Evolutionary conservation across 225 moss, liverwort and hornwort species (phyloP), one percentile per base, ranked within the genome.

Genomic region (Climacium dendroides): DNA sequence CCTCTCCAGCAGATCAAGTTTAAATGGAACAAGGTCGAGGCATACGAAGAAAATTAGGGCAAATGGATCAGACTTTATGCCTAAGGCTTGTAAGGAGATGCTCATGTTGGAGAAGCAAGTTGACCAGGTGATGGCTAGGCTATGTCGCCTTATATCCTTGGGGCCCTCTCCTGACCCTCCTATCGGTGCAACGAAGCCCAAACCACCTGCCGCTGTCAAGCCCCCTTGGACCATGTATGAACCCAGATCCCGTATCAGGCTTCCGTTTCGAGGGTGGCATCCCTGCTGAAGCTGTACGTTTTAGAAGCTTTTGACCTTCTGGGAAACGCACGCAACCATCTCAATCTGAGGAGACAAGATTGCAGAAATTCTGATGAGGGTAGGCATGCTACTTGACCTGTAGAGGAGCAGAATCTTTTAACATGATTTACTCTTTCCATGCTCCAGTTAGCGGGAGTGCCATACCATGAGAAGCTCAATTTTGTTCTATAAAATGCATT

Each of bases 61-160:
- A 79, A 74, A 71, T 77, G 55, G 63, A 58, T 30, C 71, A 62
- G 35, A 39, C 63, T 67, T 30, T 24, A 81, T 88, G 86, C 82
- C 88, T 7, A 69, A 77, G 34, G 52, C 89, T 82, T 81, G 89
- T 82, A 86, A 82, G 83, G 89, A 91, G 66, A 85, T 91, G 61
- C 73, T 89, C 48, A 70, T 89, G 78, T 37, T 91, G 82, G 91
- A 89, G 77, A 89, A 89, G 87, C 87, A 91, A 73, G 79, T 91
- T 63, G 89, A 89, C 79, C 86, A 83, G 79, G 83, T 89, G 67
- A 88, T 91, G 79, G 85, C 86, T 29, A 83, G 78, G 55, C 71
- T 89, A 45, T 89, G 86, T 77, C 83, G n/a, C 47, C 61, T 87
- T 23, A 29, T 83, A 19, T 78, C 89, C 60, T 71, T 62, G 83